Evolutionary conservation across 2,329 filamentous ascomycete species (phyloP).

Genomic region (Xylariomycetidae sp.): DNA sequence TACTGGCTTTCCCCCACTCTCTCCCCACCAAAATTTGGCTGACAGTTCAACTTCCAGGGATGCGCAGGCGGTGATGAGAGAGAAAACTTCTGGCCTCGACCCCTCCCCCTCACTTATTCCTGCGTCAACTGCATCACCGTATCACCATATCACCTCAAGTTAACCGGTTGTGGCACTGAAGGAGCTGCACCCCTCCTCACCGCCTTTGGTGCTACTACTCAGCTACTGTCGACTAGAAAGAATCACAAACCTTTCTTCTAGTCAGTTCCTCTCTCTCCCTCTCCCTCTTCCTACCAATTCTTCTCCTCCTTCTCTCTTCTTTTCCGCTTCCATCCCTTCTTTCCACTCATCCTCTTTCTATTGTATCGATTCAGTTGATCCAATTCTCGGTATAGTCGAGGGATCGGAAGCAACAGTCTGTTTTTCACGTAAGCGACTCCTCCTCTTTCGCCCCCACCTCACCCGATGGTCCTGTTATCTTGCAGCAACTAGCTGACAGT

Average conservation of each 20-base stretch:
- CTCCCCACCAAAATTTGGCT: too few species aligned
- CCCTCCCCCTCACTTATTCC: background rate
- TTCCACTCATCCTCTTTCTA: constrained; percentile 5
- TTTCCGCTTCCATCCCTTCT: constrained; percentile 1
- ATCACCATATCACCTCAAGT: too few species aligned
- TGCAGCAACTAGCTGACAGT: constrained; percentile 6
- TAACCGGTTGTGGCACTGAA: too few species aligned
- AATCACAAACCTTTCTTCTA: background rate
- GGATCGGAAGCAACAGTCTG: constrained; percentile 21
- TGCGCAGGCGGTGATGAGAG: too few species aligned
- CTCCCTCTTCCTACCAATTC: constrained; percentile 5
- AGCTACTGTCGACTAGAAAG: too few species aligned
- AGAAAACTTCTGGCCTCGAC: too few species aligned
- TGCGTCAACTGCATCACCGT: background rate
- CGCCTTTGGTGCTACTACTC: too few species aligned
- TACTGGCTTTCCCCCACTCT: too few species aligned
- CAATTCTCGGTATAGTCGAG: constrained; percentile 11
- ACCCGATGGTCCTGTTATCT: background rate
- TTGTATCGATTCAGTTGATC: constrained; percentile 9
- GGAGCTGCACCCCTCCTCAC: too few species aligned
- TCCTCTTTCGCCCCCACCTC: background rate
- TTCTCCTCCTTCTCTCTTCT: constrained; percentile 7
- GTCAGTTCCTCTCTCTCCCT: constrained; percentile 6
- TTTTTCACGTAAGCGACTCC: constrained; percentile 17
- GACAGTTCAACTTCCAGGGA: too few species aligned